Evolutionary conservation across 768 basidiomycete genomes (phyloP), one percentile per base, ranked within the genome.

Genomic region (Jaapia argillacea): DNA sequence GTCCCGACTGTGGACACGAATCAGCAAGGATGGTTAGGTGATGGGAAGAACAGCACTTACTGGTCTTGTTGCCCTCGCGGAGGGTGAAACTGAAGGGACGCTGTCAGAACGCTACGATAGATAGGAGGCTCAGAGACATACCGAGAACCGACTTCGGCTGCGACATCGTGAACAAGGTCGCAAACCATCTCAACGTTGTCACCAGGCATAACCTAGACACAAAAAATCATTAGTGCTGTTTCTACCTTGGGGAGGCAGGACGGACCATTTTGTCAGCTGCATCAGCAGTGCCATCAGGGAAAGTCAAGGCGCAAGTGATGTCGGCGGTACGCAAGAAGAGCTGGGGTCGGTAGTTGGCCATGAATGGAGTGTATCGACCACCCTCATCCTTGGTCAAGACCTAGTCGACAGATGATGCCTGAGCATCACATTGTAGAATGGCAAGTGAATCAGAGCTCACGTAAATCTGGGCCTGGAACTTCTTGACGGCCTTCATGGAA

Each of bases 241-340:
- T 44, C n/a, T 4, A 45, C 36, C 16, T 20, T 47, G 6, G 23
- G 22, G 23, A n/a, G n/a, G n/a, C n/a, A 12, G 5, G 22, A 55
- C 66, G 21, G 39, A 82, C 90, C 84, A 94, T 92, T 65, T 89
- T 93, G 55, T 91, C 86, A 43, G 76, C 74, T 14, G 86, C 77
- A 51, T 85, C 82, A 18, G 75, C 64, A 2, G 87, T 91, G 35
- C 77, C 91, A 27, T 81, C 79, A 7, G 93, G 91, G 81, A 92
- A 97, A 7, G 75, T 79, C 35, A 99, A 65, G 7, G 72, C 63
- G 38, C 82, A 82, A 18, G 93, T 96, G 50, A 97, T 80, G 58
- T 99, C 92, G 45, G 92, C 86, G 13, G 96, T 98, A 45, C 93
- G 89, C 55, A 94, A 70, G 76, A 90, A 99, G 49, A 97, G 76